These are phyloP conservation scores for Sideroxylon spinosum DNA, from an alignment of 179 eudicot genomes.

Conservation along the genomic window DNA sequence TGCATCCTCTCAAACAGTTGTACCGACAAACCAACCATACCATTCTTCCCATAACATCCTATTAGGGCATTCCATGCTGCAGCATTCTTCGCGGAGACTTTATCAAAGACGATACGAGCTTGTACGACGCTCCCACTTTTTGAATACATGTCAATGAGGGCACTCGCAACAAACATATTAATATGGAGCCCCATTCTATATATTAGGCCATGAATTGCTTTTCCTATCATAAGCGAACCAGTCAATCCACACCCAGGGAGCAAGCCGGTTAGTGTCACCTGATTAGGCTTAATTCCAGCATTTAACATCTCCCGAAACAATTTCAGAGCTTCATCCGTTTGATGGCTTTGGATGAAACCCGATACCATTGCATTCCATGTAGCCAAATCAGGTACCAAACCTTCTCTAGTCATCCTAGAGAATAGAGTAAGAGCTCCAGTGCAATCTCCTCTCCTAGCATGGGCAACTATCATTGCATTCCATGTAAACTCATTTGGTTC, in stretches of 20 bases:
- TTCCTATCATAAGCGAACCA: conserved; percentile 38
- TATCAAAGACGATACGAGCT: conserved; percentile 45
- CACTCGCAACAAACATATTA: conserved; percentile 51
- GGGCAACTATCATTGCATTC: conserved; percentile 48
- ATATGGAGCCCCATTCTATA: conserved; percentile 39
- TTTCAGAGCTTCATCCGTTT: conserved; percentile 37
- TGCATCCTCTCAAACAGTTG: conserved; percentile 47
- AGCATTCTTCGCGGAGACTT: conserved; percentile 27
- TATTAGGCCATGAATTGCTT: conserved; percentile 53
- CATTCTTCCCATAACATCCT: conserved; percentile 62
- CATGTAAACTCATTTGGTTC: conserved; percentile 63
- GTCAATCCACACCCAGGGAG: conserved; percentile 53
- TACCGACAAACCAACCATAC: conserved; percentile 37
- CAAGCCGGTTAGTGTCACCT: conserved; percentile 53
- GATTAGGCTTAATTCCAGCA: conserved; percentile 49
- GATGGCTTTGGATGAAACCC: conserved; percentile 47
- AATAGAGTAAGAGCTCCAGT: conserved; percentile 34
- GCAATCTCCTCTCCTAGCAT: conserved; percentile 52
- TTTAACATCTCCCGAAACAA: conserved; percentile 45
- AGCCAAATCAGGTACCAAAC: conserved; percentile 38
- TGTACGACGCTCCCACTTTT: conserved; percentile 51
- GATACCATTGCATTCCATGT: conserved; percentile 66
- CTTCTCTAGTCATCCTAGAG: conserved; percentile 39
- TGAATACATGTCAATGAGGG: conserved; percentile 61
- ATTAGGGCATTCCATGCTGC: conserved; percentile 64